Evolutionary conservation across 1,139 yeast genomes (phyloP), one percentile per base, ranked within the genome.

Genomic region (Meyerozyma guilliermondii): DNA sequence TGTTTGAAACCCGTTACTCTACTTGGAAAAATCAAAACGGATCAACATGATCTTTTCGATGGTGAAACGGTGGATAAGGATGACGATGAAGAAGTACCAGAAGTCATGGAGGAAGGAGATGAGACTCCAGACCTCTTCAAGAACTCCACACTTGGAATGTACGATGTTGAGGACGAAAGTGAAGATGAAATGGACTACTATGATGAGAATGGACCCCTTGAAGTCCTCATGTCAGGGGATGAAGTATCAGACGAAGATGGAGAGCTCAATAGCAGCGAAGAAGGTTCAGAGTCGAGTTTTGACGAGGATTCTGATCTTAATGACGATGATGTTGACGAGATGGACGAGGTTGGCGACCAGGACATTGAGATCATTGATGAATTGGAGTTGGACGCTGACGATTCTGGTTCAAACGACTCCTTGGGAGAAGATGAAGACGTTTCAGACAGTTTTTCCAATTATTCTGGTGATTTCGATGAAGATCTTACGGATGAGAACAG

Each of bases 141-240:
- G 41, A 88, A 91, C 58, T 89, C 97, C 0, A 87, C 97, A 0
- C 71, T 91, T 41, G 97, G 97, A 2, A 89, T 91, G 96, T 91
- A 86, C 58, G 97, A 91, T 53, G 82, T 87, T 41, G 95, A 86
- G 41, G 75, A 80, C 34, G 88, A 83, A 48, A 81, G 83, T 42
- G 91, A 84, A 39, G 72, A 60, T 24, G 67, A 58, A 27, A 48
- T 50, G 39, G 62, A 58, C 33, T 56, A 49, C 35, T 55, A 55
- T 39, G 71, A 66, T 40, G 65, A 58, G 5, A 62, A 52, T 22
- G 68, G 59, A n/a, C 64, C 63, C 4, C 50, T 66, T 38, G 75
- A 68, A 36, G 72, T 58, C 2, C 50, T 68, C 38, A 56, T 65
- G 56, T 65, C 71, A 2, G 72, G 60, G 5, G 71, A 62, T 35